A percentile compares a stretch with the other conserved stretches of the same genome.
Conservation (phyloP, 192 early-diverging fungal genomes). For the Cetraspora pellucida region DNA sequence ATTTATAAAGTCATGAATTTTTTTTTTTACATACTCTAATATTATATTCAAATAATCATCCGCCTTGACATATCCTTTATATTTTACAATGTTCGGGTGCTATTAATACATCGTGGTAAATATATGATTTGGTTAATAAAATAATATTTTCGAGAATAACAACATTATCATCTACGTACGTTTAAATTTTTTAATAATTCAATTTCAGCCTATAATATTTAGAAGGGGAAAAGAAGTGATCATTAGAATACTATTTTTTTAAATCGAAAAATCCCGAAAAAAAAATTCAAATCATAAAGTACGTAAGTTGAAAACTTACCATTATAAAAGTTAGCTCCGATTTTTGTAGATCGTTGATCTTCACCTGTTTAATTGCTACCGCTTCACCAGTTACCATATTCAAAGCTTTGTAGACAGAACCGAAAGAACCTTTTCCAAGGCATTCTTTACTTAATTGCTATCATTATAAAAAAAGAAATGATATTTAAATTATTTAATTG, state of each 20-base stretch:
- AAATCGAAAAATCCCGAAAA: no score
- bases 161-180: constrained; percentile 43
- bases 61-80: constrained; percentile 75
- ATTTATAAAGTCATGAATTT: neutral
- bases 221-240: neutral
- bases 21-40: constrained; percentile 85
- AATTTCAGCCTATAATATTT: constrained; percentile 52
- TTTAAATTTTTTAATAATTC: constrained; percentile 53
- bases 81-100: constrained; percentile 70
- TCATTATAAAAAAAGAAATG: no score
- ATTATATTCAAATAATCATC: constrained; percentile 79
- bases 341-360: constrained; percentile 48
- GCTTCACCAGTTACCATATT: constrained; percentile 67
- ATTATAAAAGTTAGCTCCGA: constrained; percentile 46
- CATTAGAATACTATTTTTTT: no score
- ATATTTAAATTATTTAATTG: no score
- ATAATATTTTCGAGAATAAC: neutral
- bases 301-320: constrained; percentile 26
- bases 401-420: constrained; percentile 70
- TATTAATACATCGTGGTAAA: constrained; percentile 27
- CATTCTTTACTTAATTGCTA: constrained; percentile 42
- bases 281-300: no score
- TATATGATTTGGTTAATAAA: constrained; percentile 9
- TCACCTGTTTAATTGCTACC: constrained; percentile 74
- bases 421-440: constrained; percentile 75